phyloP scores from a whole-genome alignment of 2,329 filamentous ascomycete genomes.

The Aureobasidium musti region DNA sequence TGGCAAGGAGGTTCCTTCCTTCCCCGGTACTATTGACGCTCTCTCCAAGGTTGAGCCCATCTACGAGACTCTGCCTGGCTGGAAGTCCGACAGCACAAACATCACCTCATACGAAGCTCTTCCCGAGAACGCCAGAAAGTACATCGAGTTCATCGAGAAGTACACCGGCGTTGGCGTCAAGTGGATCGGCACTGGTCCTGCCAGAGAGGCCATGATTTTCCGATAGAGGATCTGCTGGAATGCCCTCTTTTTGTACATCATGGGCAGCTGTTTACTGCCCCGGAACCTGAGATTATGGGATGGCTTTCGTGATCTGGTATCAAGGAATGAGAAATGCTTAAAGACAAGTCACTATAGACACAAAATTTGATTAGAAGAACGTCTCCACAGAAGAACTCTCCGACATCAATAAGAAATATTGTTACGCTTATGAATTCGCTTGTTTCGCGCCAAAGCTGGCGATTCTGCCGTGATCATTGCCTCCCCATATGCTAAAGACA shows the following conservation, averaged over 20 bases:
- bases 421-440: slow-evolving; percentile 1
- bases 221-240: slow-evolving; percentile 19
- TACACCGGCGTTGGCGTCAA: slow-evolving; percentile 64
- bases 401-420: not conserved
- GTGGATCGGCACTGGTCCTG: slow-evolving; percentile 68
- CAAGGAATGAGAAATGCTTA: slow-evolving; percentile 21
- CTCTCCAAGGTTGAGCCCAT: slow-evolving; percentile 63
- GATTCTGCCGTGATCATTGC: slow-evolving; percentile 4
- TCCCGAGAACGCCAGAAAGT: slow-evolving; percentile 64
- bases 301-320: slow-evolving; percentile 22
- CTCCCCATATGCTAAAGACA: no score
- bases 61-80: slow-evolving; percentile 69
- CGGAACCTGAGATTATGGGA: slow-evolving; percentile 10
- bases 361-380: slow-evolving; percentile 12
- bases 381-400: slow-evolving; percentile 7
- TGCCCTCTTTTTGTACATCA: slow-evolving; percentile 6
- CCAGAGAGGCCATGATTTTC: slow-evolving; percentile 64
- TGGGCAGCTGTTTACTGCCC: slow-evolving; percentile 3
- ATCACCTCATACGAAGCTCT: slow-evolving; percentile 63
- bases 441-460: not conserved
- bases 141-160: slow-evolving; percentile 67
- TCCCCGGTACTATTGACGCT: slow-evolving; percentile 63
- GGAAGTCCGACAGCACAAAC: slow-evolving; percentile 65
- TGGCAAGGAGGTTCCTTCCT: slow-evolving; percentile 59
- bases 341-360: slow-evolving; percentile 17